A percentile compares a stretch with the other conserved stretches of the same genome.
phyloP scores from a whole-genome alignment of 371 early-diverging fungal species.

The Ecytonucleospora hepatopenaei region DNA sequence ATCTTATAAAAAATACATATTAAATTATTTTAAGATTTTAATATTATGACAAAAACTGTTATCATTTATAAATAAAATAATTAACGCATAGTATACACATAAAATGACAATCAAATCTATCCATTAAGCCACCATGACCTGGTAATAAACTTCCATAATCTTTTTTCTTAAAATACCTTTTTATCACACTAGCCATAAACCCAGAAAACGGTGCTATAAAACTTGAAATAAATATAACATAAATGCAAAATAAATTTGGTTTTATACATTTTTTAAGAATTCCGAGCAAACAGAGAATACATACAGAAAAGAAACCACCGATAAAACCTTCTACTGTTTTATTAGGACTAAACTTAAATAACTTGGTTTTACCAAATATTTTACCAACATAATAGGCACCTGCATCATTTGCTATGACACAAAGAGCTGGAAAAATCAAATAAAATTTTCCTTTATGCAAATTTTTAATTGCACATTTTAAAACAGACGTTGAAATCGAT shows the following conservation, averaged over 20 bases:
- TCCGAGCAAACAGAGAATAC: constrained; percentile 61
- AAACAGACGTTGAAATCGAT: constrained; percentile 69
- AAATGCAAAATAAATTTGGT: constrained; percentile 73
- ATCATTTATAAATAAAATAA: too few relatives aligned
- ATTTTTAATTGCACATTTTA: constrained; percentile 80
- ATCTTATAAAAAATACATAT: too few relatives aligned
- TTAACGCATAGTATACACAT: too few relatives aligned
- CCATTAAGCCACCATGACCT: constrained; percentile 78
- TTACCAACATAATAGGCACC: constrained; percentile 88
- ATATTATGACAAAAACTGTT: too few relatives aligned
- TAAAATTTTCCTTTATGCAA: constrained; percentile 89
- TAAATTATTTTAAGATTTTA: too few relatives aligned
- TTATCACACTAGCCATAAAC: constrained; percentile 86
- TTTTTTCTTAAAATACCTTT: constrained; percentile 89
- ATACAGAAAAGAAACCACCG: constrained; percentile 74
- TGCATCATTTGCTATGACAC: constrained; percentile 91
- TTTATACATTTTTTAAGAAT: not conserved
- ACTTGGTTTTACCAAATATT: constrained; percentile 76
- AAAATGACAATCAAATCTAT: constrained; percentile 93
- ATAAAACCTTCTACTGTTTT: constrained; percentile 98
- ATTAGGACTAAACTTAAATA: constrained; percentile 84
- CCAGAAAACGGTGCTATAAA: constrained; percentile 95
- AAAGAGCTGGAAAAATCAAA: constrained; percentile 71
- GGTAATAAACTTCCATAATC: constrained; percentile 92
- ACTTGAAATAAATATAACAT: constrained; percentile 76